A percentile compares a stretch with the other conserved stretches of the same genome.
Conservation (phyloP, 1,139 yeast genomes). For the Nakaseomyces bracarensis region DNA sequence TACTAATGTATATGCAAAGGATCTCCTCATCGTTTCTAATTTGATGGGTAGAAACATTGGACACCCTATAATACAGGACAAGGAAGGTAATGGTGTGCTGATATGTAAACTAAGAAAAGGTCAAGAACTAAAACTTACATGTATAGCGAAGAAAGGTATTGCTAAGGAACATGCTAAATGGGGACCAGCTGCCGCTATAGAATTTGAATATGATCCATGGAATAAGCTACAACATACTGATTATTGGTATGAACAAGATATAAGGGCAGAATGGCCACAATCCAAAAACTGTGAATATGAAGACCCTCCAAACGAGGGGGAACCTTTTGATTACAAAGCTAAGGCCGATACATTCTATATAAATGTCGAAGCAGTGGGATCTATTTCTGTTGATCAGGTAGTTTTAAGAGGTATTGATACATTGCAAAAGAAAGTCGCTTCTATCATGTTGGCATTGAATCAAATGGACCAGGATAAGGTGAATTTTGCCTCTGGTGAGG, state of each 20-base stretch:
- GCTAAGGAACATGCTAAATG: slow-evolving; percentile 98
- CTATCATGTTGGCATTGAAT: slow-evolving; percentile 73
- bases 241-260: slow-evolving; percentile 89
- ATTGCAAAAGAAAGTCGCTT: slow-evolving; percentile 83
- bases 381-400: slow-evolving; percentile 81
- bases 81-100: slow-evolving; percentile 70
- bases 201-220: slow-evolving; percentile 99
- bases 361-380: slow-evolving; percentile 89
- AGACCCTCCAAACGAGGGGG: slow-evolving; percentile 88
- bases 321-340: slow-evolving; percentile 77
- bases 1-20: slow-evolving; percentile 84
- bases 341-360: slow-evolving; percentile 73
- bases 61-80: slow-evolving; percentile 75
- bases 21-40: slow-evolving; percentile 50
- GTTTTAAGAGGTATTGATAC: slow-evolving; percentile 76
- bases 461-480: slow-evolving; percentile 44
- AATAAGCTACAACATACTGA: slow-evolving; percentile 92
- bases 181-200: slow-evolving; percentile 97
- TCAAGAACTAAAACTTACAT: slow-evolving; percentile 79
- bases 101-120: slow-evolving; percentile 87
- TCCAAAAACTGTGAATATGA: slow-evolving; percentile 89
- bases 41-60: slow-evolving; percentile 48
- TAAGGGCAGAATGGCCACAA: slow-evolving; percentile 87
- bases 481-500: slow-evolving; percentile 40
- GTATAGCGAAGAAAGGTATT: slow-evolving; percentile 96